Percentiles rank a stretch among this genome's conserved stretches.
Conservation (phyloP, 345 rosid genomes). For the Linum usitatissimum region DNA sequence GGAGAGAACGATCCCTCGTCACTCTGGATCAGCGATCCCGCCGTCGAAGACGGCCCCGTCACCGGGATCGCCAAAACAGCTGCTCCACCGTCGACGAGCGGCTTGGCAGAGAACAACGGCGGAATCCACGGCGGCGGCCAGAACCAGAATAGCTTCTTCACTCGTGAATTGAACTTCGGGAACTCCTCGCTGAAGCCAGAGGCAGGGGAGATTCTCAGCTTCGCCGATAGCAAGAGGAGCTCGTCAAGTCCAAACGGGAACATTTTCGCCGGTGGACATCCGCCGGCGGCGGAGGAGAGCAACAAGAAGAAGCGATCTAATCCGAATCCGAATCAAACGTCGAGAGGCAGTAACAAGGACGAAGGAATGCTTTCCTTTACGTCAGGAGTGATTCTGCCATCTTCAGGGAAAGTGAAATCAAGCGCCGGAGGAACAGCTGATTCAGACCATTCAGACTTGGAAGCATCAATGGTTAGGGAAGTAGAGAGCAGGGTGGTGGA, state of each 20-base stretch:
- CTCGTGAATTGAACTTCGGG: slow-evolving; percentile 61
- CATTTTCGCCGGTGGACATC: slow-evolving; percentile 29
- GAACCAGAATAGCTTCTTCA: slow-evolving; percentile 29
- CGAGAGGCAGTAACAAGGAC: slow-evolving; percentile 49
- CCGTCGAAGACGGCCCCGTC: slow-evolving; percentile 29
- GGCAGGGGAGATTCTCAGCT: slow-evolving; percentile 64
- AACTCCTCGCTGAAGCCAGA: slow-evolving; percentile 55
- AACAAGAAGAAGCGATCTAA: slow-evolving; percentile 51
- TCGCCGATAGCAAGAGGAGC: slow-evolving; percentile 64
- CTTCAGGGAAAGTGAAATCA: slow-evolving; percentile 46
- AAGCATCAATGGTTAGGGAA: slow-evolving; percentile 75
- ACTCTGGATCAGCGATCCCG: slow-evolving; percentile 72
- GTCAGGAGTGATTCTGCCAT: slow-evolving; percentile 49
- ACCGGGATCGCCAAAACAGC: not conserved
- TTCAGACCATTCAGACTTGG: slow-evolving; percentile 89
- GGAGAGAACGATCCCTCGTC: slow-evolving; percentile 72
- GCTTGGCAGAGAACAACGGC: slow-evolving; percentile 35
- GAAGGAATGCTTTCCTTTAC: slow-evolving; percentile 82
- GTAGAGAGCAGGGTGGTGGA: slow-evolving; percentile 47
- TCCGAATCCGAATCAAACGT: slow-evolving; percentile 27
- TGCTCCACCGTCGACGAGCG: slow-evolving; percentile 20
- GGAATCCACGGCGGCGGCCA: slow-evolving; percentile 18
- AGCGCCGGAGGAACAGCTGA: slow-evolving; percentile 44
- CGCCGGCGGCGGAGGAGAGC: slow-evolving; percentile 37
- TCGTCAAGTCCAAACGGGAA: slow-evolving; percentile 32